Base-by-base conservation (phyloP, 495 filamentous ascomycete genomes). In the Hapsidospora chrysogenum region DNA sequence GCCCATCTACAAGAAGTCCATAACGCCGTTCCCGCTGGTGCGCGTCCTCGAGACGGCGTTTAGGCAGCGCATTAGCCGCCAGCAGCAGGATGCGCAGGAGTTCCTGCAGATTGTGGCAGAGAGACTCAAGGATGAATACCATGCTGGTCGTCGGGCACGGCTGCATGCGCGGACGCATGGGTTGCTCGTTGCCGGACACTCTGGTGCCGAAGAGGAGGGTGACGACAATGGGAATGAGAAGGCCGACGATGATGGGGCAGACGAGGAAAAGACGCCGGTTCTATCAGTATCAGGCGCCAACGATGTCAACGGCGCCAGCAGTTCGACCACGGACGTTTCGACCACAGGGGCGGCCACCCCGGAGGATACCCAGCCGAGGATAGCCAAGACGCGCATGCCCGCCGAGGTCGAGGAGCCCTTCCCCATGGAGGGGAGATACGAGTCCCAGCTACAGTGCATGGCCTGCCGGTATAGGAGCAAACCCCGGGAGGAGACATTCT, bases 71-170 rank as follows among this genome's bases (percentile, higher is more conserved):
- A 87, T 99, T 47, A 93, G 80, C 46, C 77, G 89, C 31, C 77
- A 83, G 39, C 92, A 99, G 51, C 92, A 99, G 54, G 89, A 99
- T 59, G 89, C 89, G n/a, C 89, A 99, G 49, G 89, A 99, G 51
- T 92, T 99, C 39, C 47, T 99, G 36, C 89, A 99, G 54, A 72
- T 96, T 31, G 77, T 99, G 14, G 76, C 83, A 3, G 92, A 99
- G 56, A 68, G 86, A 29, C 64, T 99, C 22, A 81, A 78, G 29
- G 86, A 96, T 46, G 89, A 99, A 54, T 87, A 95, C 46, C 77
- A 93, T 51, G 83, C 84, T 9, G 85, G 83, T 22, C 64, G 66
- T 23, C 66, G 76, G 43, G 85, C 81, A 9, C 63, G 85, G 36
- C 57, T 60, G 42, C 48, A 58, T 20, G 59, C 61, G 21, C 45